These are phyloP conservation scores for Eucalyptus tenuipes DNA, from an alignment of 345 rosid genomes.

Conservation along the genomic window DNA sequence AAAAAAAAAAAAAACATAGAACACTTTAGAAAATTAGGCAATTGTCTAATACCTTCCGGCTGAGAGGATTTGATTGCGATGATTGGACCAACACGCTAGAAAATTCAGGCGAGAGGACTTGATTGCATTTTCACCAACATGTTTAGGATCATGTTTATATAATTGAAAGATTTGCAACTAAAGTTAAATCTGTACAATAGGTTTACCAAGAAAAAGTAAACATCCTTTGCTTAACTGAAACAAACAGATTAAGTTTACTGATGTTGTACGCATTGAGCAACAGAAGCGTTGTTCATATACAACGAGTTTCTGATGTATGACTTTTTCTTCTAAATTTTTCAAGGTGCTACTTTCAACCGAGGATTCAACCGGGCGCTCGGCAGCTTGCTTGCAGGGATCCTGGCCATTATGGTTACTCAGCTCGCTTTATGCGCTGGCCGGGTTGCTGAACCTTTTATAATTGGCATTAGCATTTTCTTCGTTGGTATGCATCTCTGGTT, in stretches of 20 bases:
- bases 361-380: constrained; percentile 67
- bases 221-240: background rate
- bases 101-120: background rate
- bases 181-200: background rate
- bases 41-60: background rate
- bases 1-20: too few species aligned
- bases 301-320: background rate
- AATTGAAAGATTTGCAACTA: background rate
- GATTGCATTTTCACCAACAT: background rate
- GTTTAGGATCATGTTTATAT: background rate
- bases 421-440: constrained; percentile 22
- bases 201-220: background rate
- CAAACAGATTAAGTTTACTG: background rate
- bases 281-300: background rate
- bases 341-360: constrained; percentile 58
- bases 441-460: constrained; percentile 43
- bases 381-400: constrained; percentile 48
- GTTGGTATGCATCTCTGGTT: constrained; percentile 20
- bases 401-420: constrained; percentile 34
- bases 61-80: background rate
- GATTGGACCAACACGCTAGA: background rate
- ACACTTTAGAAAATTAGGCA: background rate
- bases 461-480: constrained; percentile 49
- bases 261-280: background rate
- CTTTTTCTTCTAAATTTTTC: background rate